Evolutionary conservation across 257 asterid species (phyloP).

Genomic region (Jacaranda mimosifolia): DNA sequence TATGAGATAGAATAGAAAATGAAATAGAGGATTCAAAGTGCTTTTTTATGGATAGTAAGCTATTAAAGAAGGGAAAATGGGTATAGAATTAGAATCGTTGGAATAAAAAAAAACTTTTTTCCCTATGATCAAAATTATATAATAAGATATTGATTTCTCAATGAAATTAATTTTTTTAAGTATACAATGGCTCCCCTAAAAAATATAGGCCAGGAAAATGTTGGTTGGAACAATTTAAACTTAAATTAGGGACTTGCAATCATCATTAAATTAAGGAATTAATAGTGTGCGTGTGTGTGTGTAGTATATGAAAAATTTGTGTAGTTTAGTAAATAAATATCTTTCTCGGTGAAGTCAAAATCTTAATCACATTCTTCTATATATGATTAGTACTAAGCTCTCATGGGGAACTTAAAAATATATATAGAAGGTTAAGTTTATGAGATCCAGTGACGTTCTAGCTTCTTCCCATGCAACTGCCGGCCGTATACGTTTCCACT

Average conservation of each 20-base stretch:
- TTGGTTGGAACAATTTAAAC: not conserved
- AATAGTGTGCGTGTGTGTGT: not conserved
- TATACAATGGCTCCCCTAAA: too few species aligned
- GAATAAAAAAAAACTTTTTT: too few species aligned
- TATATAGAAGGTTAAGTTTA: constrained; percentile 28
- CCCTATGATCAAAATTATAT: too few species aligned
- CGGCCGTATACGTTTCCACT: constrained; percentile 28
- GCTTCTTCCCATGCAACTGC: constrained; percentile 39
- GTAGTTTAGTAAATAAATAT: not conserved
- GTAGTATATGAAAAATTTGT: not conserved
- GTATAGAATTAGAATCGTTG: too few species aligned
- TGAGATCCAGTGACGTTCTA: constrained; percentile 20
- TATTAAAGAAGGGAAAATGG: too few species aligned
- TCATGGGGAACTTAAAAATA: constrained; percentile 4
- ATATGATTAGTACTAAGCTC: constrained; percentile 19
- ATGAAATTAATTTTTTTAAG: too few species aligned
- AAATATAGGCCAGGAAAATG: not conserved
- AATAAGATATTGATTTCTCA: too few species aligned
- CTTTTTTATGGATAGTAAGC: too few species aligned
- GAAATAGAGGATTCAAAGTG: too few species aligned
- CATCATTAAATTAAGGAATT: constrained; percentile 8
- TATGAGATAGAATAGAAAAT: too few species aligned
- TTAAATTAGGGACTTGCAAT: not conserved
- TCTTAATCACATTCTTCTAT: not conserved
- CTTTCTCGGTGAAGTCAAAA: constrained; percentile 32